A percentile compares a stretch with the other conserved stretches of the same genome.
phyloP scores from a whole-genome alignment of 2,329 filamentous ascomycete species.

The Ophiostoma triangulosporum region DNA sequence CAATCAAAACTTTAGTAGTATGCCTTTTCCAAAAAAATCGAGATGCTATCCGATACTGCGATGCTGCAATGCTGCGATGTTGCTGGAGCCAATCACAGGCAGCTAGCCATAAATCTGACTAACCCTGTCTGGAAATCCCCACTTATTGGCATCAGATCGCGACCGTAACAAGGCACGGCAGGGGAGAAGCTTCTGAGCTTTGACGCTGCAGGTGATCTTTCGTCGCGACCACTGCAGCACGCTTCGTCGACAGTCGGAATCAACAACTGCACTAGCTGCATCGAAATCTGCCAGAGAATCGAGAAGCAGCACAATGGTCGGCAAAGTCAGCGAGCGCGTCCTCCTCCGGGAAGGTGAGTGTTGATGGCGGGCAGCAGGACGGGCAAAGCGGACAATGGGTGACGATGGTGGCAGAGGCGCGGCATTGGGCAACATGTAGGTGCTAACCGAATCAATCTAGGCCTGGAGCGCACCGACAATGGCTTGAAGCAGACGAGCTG shows the following conservation, averaged over 20 bases:
- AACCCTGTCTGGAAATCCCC: not conserved
- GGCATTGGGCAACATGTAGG: too few species aligned
- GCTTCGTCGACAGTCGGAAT: not conserved
- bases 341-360: slow-evolving; percentile 46
- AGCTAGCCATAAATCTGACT: not conserved
- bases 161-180: slow-evolving; percentile 4
- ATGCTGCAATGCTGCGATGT: too few species aligned
- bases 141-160: slow-evolving; percentile 5
- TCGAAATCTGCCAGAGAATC: not conserved
- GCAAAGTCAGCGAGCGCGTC: slow-evolving; percentile 52
- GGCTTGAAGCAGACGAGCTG: slow-evolving; percentile 91
- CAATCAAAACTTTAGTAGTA: too few species aligned
- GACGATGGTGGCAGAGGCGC: not conserved
- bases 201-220: not conserved
- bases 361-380: not conserved
- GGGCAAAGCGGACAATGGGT: not conserved
- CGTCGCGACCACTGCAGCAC: not conserved
- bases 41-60: too few species aligned
- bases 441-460: slow-evolving; percentile 33
- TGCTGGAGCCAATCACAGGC: not conserved
- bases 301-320: slow-evolving; percentile 35
- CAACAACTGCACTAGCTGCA: not conserved
- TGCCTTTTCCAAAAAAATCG: too few species aligned
- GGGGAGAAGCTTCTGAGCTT: not conserved
- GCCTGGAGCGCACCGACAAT: slow-evolving; percentile 93